Base-by-base conservation (phyloP, 2,329 filamentous ascomycete species). In the Fusarium denticulatum region DNA sequence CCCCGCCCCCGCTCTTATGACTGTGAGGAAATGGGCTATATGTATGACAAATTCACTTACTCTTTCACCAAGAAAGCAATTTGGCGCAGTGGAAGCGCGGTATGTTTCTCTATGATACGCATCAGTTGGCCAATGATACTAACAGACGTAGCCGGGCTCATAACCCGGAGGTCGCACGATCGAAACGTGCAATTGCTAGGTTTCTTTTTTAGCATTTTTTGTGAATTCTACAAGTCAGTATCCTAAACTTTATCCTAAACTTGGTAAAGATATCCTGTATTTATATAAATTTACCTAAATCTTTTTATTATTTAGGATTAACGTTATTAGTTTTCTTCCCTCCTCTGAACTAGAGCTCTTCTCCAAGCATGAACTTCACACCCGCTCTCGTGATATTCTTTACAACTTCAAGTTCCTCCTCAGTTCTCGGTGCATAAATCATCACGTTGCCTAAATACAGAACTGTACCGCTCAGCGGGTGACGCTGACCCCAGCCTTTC, bases 401-500 rank as follows among this genome's bases (percentile, higher is more conserved):
- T 0, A 60, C 59, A 39, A 60, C n/a, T 36, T 64, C 58, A n/a
- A 73, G 28, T 40, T 73, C 71, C 4, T 59, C 50, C n/a, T 71
- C 36, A 10, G 28, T 56, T 28, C 67, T 64, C 5, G 71, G 71
- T n/a, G 71, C 71, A 45, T 73, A 73, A n/a, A 69, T 30, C 71
- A 72, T 74, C 34, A 69, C 18, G 22, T 71, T 45, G 14, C 71
- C 71, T 26, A 71, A 6, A n/a, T 73, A 73, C 39, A 73, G 26
- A 34, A 64, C 52, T 24, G 59, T 64, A 9, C 71, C 71, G 15
- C 58, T 62, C 24, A 73, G 26, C 4, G 71, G 71, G 47, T 74
- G 71, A 14, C 71, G 47, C n/a, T 73, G 61, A 13, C 71, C 71
- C 67, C 71, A 73, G 6, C 71, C 67, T 43, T 43, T 62, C 30